Percentiles rank a stretch among this genome's conserved stretches.
Evolutionary conservation across 176 grass and related monocot species (phyloP).

Genomic region (Aechmea fasciata): DNA sequence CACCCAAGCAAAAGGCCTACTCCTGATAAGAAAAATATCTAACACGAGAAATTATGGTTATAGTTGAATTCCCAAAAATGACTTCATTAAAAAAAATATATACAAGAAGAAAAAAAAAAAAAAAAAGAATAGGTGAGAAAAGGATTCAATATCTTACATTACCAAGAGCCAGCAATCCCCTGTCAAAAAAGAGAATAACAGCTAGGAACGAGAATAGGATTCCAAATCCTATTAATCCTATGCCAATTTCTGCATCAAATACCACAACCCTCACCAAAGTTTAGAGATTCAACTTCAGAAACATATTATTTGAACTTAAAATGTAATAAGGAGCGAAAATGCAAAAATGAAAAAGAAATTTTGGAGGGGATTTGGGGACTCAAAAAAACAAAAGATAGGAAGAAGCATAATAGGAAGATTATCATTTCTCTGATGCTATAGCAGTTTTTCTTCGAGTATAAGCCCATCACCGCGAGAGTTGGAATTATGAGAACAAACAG

Average conservation of each 20-base stretch:
- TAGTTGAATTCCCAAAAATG: neutral
- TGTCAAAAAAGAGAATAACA: constrained; percentile 85
- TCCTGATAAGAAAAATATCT: constrained; percentile 34
- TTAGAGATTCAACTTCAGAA: neutral
- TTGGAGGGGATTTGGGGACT: neutral
- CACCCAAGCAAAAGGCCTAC: constrained; percentile 30
- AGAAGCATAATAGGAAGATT: too few species aligned
- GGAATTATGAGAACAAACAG: too few species aligned
- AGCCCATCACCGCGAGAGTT: too few species aligned
- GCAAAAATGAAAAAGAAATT: neutral
- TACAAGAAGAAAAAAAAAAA: neutral
- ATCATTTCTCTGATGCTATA: neutral
- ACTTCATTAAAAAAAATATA: neutral
- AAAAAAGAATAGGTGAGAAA: neutral
- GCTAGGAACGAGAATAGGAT: constrained; percentile 88
- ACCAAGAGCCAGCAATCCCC: constrained; percentile 95
- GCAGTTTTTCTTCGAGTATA: neutral
- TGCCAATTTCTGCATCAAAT: constrained; percentile 65
- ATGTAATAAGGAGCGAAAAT: neutral
- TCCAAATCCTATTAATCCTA: constrained; percentile 84
- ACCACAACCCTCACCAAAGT: neutral
- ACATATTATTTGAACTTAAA: neutral
- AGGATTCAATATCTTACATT: constrained; percentile 65
- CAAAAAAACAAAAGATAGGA: too few species aligned
- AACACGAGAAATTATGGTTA: constrained; percentile 7